These are phyloP conservation scores for Lyophyllum decastes DNA, from an alignment of 768 basidiomycete genomes.

Conservation along the genomic window DNA sequence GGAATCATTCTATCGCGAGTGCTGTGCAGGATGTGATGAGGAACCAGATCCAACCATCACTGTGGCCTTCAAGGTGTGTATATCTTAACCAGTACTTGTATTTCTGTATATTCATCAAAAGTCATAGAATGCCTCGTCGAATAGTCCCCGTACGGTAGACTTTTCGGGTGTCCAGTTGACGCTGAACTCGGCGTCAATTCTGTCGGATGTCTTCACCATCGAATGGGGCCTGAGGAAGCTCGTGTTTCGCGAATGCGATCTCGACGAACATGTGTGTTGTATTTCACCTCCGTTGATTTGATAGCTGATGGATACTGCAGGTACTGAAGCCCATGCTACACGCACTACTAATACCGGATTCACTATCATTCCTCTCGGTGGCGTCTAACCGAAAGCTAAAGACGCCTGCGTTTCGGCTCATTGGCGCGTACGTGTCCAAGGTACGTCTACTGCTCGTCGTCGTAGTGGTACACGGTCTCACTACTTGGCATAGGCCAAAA, in stretches of 20 bases:
- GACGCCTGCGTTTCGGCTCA: constrained; percentile 68
- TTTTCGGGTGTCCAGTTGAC: constrained; percentile 81
- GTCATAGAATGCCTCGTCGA: constrained; percentile 49
- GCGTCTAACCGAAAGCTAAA: constrained; percentile 87
- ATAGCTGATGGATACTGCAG: constrained; percentile 33
- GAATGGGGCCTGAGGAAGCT: constrained; percentile 93
- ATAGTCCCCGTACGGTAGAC: constrained; percentile 71
- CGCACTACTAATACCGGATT: constrained; percentile 80
- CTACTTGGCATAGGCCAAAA: constrained; percentile 54
- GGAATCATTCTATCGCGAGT: constrained; percentile 84
- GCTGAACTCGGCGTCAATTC: constrained; percentile 66
- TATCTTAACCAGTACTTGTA: not conserved
- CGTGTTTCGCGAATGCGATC: constrained; percentile 81
- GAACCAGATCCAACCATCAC: constrained; percentile 63
- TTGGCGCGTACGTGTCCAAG: constrained; percentile 81
- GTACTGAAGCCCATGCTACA: constrained; percentile 89
- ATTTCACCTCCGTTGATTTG: not conserved
- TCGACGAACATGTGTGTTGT: constrained; percentile 73
- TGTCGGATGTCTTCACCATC: constrained; percentile 89
- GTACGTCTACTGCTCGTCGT: constrained; percentile 32
- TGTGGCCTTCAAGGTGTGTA: constrained; percentile 69
- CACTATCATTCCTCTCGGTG: constrained; percentile 80
- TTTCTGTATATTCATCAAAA: not conserved
- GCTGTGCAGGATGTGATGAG: constrained; percentile 79
- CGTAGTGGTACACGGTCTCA: not conserved